These are phyloP conservation scores for Aspergillus sp. DNA, from an alignment of 2,329 filamentous ascomycete species.

Conservation along the genomic window DNA sequence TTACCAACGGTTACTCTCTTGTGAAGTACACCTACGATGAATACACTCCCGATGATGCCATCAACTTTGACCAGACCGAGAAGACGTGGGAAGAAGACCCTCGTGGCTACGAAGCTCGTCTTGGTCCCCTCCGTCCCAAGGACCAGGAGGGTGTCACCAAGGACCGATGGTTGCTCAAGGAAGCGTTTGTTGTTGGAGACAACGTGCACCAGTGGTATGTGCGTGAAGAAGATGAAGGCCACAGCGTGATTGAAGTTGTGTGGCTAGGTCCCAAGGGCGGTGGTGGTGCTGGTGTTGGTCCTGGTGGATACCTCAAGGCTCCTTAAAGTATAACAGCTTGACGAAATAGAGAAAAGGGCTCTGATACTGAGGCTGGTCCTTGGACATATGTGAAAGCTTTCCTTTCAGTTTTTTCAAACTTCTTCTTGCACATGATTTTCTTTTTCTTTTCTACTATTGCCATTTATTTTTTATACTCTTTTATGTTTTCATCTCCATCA, in stretches of 20 bases:
- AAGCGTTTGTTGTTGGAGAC: conserved; percentile 34
- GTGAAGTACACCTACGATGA: conserved; percentile 36
- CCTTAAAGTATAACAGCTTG: conserved; percentile 14
- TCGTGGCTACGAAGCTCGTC: conserved; percentile 33
- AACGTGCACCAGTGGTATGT: conserved; percentile 40
- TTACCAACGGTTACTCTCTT: conserved; percentile 40
- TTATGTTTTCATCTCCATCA: not conserved
- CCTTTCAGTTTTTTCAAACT: conserved; percentile 6
- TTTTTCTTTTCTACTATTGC: conserved; percentile 11
- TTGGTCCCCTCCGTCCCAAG: conserved; percentile 35
- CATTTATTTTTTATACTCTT: conserved; percentile 11
- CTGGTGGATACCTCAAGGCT: conserved; percentile 23
- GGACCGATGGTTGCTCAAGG: conserved; percentile 36
- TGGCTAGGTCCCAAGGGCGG: conserved; percentile 37
- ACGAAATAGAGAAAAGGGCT: conserved; percentile 10
- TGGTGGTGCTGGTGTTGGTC: conserved; percentile 29
- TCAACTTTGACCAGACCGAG: conserved; percentile 38
- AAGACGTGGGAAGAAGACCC: conserved; percentile 40
- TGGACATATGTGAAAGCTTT: conserved; percentile 19
- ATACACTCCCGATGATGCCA: conserved; percentile 30
- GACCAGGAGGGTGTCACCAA: conserved; percentile 35
- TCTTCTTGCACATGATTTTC: conserved; percentile 33
- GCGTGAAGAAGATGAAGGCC: conserved; percentile 33
- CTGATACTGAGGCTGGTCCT: conserved; percentile 30
- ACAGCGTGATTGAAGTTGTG: conserved; percentile 39